These are phyloP conservation scores for Aureobasidium lini DNA, from an alignment of 2,329 filamentous ascomycete genomes.

Conservation along the genomic window DNA sequence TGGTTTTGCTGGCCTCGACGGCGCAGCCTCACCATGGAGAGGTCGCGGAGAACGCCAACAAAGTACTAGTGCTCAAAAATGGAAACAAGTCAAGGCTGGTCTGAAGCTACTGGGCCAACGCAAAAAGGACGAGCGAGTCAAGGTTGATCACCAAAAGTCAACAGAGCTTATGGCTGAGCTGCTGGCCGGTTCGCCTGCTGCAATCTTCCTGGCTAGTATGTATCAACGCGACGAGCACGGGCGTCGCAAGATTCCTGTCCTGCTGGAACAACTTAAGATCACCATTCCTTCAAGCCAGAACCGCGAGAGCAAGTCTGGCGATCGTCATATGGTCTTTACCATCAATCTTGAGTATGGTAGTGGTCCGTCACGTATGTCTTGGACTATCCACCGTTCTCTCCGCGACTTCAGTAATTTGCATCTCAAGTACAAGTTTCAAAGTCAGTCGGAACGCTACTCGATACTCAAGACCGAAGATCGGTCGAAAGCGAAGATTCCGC, in stretches of 20 bases:
- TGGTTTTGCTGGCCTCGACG: conserved; percentile 33
- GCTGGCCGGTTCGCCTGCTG: conserved; percentile 83
- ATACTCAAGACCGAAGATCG: conserved; percentile 61
- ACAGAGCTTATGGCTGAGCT: conserved; percentile 94
- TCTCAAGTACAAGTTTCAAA: conserved; percentile 82
- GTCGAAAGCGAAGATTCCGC: conserved; percentile 67
- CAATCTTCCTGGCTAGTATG: conserved; percentile 92
- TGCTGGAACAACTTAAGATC: conserved; percentile 90
- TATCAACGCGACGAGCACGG: conserved; percentile 95
- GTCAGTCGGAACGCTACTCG: conserved; percentile 75
- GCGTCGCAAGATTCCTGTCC: conserved; percentile 86
- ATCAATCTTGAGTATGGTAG: conserved; percentile 95
- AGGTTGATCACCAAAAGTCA: conserved; percentile 89
- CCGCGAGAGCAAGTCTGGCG: conserved; percentile 50
- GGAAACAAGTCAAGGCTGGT: conserved; percentile 88
- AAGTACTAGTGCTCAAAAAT: conserved; percentile 62
- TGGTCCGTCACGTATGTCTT: conserved; percentile 91
- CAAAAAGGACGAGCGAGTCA: conserved; percentile 76
- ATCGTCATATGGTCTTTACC: conserved; percentile 76
- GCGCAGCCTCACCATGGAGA: conserved; percentile 34
- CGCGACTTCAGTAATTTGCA: conserved; percentile 89
- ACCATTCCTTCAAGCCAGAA: conserved; percentile 72
- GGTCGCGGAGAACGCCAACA: conserved; percentile 39
- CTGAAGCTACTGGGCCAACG: conserved; percentile 69
- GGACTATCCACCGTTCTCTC: conserved; percentile 82